Evolutionary conservation across 148 eudicot species (phyloP).

Genomic region (Vaccinium myrtillus): DNA sequence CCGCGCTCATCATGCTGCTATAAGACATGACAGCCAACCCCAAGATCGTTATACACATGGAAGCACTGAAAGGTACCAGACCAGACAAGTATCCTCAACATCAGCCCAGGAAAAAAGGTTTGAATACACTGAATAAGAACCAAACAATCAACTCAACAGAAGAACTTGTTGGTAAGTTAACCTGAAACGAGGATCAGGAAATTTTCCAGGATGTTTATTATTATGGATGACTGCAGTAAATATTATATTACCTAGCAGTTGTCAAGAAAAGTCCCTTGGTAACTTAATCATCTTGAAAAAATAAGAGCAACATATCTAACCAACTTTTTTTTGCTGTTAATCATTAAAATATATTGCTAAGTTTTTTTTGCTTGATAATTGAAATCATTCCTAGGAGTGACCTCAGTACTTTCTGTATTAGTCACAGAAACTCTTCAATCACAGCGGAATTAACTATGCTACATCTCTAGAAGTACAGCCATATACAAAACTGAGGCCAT

Average conservation of each 20-base stretch:
- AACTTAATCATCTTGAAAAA: neutral
- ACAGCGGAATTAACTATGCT: neutral
- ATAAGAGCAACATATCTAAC: neutral
- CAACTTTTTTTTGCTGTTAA: neutral
- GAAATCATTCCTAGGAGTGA: neutral
- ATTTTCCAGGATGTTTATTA: neutral
- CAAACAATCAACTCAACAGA: slow-evolving; percentile 32
- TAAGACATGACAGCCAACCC: slow-evolving; percentile 94
- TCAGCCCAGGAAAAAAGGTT: slow-evolving; percentile 47
- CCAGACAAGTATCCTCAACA: slow-evolving; percentile 48
- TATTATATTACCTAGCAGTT: neutral
- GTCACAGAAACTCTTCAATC: neutral
- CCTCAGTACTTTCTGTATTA: neutral
- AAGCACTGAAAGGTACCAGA: slow-evolving; percentile 49
- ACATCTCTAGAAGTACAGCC: neutral
- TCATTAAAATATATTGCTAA: neutral
- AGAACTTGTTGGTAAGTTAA: slow-evolving; percentile 1
- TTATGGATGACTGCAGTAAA: neutral
- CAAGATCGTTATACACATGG: slow-evolving; percentile 65
- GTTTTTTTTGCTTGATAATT: neutral
- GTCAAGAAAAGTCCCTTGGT: slow-evolving; percentile 9
- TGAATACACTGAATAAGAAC: slow-evolving; percentile 39
- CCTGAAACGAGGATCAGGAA: neutral
- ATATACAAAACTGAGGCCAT: neutral
- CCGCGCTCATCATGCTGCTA: slow-evolving; percentile 91